Conservation (phyloP, 1,139 yeast genomes). For the Blastobotrys arbuscula region DNA sequence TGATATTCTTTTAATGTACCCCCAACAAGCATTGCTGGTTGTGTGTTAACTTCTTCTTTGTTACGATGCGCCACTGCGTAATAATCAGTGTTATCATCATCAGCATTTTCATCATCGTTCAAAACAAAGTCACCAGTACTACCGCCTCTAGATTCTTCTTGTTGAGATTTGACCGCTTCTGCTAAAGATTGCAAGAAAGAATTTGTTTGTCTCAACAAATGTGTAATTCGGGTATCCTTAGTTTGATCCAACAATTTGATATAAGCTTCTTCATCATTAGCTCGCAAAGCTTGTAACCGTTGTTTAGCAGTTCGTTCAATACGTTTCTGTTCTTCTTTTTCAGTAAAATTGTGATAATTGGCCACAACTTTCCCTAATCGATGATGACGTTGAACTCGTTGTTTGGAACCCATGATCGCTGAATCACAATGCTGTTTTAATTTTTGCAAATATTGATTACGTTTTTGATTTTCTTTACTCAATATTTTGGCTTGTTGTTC, state of each 20-base stretch:
- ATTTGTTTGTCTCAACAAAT: conserved; percentile 85
- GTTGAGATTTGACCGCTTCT: conserved; percentile 85
- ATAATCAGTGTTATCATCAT: conserved; percentile 66
- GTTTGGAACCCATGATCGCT: conserved; percentile 20
- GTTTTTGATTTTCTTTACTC: conserved; percentile 31
- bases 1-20: conserved; percentile 93
- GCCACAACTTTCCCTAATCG: conserved; percentile 41
- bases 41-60: conserved; percentile 73
- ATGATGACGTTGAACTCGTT: conserved; percentile 18
- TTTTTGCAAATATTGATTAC: conserved; percentile 33
- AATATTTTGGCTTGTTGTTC: conserved; percentile 49
- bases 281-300: conserved; percentile 93
- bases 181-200: conserved; percentile 85
- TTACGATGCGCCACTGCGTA: conserved; percentile 90
- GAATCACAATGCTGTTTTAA: conserved; percentile 37
- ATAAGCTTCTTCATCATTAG: conserved; percentile 97
- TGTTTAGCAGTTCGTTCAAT: conserved; percentile 91
- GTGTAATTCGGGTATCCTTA: conserved; percentile 96
- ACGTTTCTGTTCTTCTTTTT: conserved; percentile 84
- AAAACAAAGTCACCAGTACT: conserved; percentile 10
- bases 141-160: conserved; percentile 34
- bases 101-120: conserved; percentile 45
- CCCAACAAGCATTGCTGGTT: conserved; percentile 84
- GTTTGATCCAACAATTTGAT: conserved; percentile 92
- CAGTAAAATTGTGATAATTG: conserved; percentile 63